These are phyloP conservation scores for Chaetomium olivaceum DNA, from an alignment of 2,329 filamentous ascomycete genomes.

Conservation along the genomic window DNA sequence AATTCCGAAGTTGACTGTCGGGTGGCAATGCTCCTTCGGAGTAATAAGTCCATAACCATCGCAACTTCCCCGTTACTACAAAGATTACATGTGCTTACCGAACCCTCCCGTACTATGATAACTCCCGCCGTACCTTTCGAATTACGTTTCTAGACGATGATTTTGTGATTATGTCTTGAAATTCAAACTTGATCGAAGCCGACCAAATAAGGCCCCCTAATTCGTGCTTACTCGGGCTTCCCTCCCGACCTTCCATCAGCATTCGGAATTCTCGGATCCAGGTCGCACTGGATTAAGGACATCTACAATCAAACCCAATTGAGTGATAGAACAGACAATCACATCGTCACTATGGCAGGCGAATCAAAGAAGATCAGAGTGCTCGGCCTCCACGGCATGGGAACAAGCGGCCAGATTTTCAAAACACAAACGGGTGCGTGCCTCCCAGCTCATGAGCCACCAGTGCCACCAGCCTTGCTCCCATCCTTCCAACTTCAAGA, in stretches of 20 bases:
- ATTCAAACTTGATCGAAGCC: neutral
- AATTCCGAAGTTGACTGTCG: conserved; percentile 19
- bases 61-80: neutral
- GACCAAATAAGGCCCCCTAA: neutral
- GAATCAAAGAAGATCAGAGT: conserved; percentile 35
- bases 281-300: neutral
- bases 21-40: neutral
- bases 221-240: neutral
- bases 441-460: neutral
- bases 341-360: conserved; percentile 1
- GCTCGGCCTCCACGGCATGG: conserved; percentile 43
- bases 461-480: neutral
- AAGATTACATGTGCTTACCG: neutral
- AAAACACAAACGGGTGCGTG: conserved; percentile 40
- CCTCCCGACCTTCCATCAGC: neutral
- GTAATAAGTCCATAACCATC: neutral
- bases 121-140: neutral
- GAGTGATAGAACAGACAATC: neutral
- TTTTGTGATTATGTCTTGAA: neutral
- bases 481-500: neutral
- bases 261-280: neutral
- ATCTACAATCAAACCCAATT: neutral
- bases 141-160: neutral
- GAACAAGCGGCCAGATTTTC: conserved; percentile 42
- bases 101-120: neutral